Evolutionary conservation across 2,329 filamentous ascomycete species (phyloP).

Genomic region (Calonectria montana): DNA sequence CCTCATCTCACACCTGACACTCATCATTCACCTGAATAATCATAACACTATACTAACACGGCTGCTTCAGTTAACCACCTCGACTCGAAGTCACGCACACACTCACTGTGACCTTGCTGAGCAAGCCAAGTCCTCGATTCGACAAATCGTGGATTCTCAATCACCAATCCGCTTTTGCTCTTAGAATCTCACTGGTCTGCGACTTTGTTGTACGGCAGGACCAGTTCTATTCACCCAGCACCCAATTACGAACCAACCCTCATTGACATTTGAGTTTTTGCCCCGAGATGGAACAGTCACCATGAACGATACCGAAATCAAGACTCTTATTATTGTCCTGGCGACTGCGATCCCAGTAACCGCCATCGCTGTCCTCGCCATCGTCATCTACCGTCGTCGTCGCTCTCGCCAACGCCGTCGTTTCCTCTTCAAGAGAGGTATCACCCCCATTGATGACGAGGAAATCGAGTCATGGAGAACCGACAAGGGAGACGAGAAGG

Average conservation of each 20-base stretch:
- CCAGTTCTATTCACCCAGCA: slow-evolving; percentile 11
- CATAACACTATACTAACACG: slow-evolving; percentile 8
- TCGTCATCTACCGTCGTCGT: slow-evolving; percentile 56
- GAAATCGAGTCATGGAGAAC: slow-evolving; percentile 74
- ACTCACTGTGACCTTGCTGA: slow-evolving; percentile 14
- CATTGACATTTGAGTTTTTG: not conserved
- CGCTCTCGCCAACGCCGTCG: slow-evolving; percentile 53
- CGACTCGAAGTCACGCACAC: slow-evolving; percentile 6
- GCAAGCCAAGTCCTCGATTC: slow-evolving; percentile 6
- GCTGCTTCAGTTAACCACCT: slow-evolving; percentile 2
- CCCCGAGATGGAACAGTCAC: slow-evolving; percentile 37
- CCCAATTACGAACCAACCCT: not conserved
- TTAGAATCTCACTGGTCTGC: slow-evolving; percentile 19
- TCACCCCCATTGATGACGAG: slow-evolving; percentile 72
- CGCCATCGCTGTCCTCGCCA: slow-evolving; percentile 47
- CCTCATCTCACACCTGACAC: not conserved
- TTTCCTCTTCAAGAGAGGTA: slow-evolving; percentile 61
- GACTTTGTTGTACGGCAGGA: slow-evolving; percentile 26
- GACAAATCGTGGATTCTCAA: not conserved
- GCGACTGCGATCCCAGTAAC: slow-evolving; percentile 61
- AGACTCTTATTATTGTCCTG: slow-evolving; percentile 62
- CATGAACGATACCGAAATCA: slow-evolving; percentile 46
- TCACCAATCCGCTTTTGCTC: slow-evolving; percentile 21
- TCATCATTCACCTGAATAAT: not conserved
- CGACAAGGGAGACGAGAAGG: slow-evolving; percentile 48